Evolutionary conservation across 2,329 filamentous ascomycete species (phyloP).

Genomic region (Aspergillus oerlinghausenensis): DNA sequence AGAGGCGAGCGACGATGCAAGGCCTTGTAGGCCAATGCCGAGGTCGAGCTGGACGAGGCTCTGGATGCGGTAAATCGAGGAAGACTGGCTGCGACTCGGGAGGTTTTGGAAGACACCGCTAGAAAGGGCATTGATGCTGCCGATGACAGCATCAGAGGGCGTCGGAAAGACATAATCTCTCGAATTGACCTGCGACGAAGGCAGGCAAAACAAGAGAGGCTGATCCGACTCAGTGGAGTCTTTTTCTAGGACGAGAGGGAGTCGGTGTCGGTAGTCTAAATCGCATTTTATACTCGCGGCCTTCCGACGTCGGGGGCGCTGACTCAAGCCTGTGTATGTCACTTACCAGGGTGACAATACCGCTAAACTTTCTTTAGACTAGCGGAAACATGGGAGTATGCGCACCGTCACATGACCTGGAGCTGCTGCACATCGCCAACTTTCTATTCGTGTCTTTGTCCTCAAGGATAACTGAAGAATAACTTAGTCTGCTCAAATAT

Average conservation of each 20-base stretch:
- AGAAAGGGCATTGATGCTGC: constrained; percentile 29
- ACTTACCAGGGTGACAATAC: constrained; percentile 4
- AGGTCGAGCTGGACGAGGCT: constrained; percentile 63
- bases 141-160: constrained; percentile 29
- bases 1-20: constrained; percentile 85
- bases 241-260: constrained; percentile 13
- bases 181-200: constrained; percentile 8
- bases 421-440: background rate
- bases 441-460: background rate
- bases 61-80: constrained; percentile 29
- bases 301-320: constrained; percentile 36
- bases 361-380: constrained; percentile 12
- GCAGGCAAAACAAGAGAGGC: constrained; percentile 7
- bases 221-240: constrained; percentile 12
- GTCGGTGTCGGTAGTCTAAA: background rate
- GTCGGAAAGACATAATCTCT: constrained; percentile 37
- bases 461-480: background rate
- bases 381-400: constrained; percentile 2
- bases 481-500: background rate
- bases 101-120: constrained; percentile 23
- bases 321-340: constrained; percentile 23
- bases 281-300: background rate
- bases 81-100: constrained; percentile 23
- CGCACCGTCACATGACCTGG: constrained; percentile 1
- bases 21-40: constrained; percentile 94